phyloP scores from a whole-genome alignment of 345 rosid genomes.

The Geranium rotundifolium region DNA sequence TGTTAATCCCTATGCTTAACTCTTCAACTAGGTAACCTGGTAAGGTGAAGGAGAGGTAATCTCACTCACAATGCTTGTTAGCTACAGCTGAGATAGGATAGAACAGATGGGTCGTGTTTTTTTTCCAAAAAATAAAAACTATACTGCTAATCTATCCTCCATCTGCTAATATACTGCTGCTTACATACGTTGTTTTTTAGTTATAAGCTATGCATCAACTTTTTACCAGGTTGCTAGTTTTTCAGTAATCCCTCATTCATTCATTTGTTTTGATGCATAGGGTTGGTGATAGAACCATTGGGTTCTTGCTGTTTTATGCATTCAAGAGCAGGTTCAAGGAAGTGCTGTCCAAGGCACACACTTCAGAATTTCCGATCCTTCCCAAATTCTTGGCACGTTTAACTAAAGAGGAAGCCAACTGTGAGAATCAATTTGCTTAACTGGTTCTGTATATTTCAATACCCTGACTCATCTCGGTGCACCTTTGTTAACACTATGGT shows the following conservation, averaged over 20 bases:
- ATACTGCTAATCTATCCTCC: neutral
- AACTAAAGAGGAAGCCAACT: slow-evolving; percentile 59
- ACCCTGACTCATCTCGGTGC: neutral
- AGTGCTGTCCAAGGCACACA: slow-evolving; percentile 66
- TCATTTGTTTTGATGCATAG: slow-evolving; percentile 22
- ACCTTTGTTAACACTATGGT: neutral
- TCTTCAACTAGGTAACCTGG: neutral
- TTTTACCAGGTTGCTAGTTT: neutral
- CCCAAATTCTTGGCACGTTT: slow-evolving; percentile 43
- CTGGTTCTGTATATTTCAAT: neutral
- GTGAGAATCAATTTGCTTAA: slow-evolving; percentile 28
- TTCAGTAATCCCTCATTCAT: too few relatives aligned
- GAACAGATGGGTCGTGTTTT: neutral
- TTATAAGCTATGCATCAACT: neutral
- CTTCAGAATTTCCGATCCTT: slow-evolving; percentile 45
- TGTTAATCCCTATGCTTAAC: neutral
- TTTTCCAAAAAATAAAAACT: neutral
- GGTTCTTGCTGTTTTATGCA: slow-evolving; percentile 54
- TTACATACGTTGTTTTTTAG: neutral
- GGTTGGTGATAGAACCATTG: slow-evolving; percentile 60
- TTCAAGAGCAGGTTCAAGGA: slow-evolving; percentile 70
- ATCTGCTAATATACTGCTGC: neutral
- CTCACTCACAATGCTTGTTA: too few relatives aligned
- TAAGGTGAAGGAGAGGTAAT: too few relatives aligned
- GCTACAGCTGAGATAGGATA: neutral